Percentiles rank a stretch among this genome's conserved stretches.
phyloP scores from a whole-genome alignment of 805 yeast species.

The Lipomyces sp. region DNA sequence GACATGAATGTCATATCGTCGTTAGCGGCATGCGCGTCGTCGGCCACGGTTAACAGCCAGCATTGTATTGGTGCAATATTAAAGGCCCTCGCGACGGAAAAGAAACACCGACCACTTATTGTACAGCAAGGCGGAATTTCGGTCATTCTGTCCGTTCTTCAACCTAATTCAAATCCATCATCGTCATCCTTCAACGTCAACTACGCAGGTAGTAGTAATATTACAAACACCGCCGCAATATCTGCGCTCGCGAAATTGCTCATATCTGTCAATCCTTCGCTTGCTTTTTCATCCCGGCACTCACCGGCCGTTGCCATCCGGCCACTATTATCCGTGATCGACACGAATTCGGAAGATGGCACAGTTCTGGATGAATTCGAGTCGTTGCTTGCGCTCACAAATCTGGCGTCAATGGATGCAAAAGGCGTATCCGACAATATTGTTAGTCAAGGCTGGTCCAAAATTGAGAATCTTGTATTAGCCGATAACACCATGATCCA shows the following conservation, averaged over 20 bases:
- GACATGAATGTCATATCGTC: constrained; percentile 39
- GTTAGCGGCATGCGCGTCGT: constrained; percentile 33
- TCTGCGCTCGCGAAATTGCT: constrained; percentile 46
- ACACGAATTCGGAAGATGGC: constrained; percentile 36
- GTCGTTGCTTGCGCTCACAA: constrained; percentile 68
- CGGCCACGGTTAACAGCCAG: constrained; percentile 39
- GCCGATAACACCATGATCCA: constrained; percentile 58
- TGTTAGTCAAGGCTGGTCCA: constrained; percentile 52
- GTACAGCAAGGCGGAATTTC: constrained; percentile 48
- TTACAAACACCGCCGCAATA: constrained; percentile 37
- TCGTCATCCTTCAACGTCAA: constrained; percentile 22
- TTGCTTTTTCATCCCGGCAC: constrained; percentile 45
- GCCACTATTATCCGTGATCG: constrained; percentile 44
- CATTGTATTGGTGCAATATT: constrained; percentile 41
- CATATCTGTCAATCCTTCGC: constrained; percentile 46
- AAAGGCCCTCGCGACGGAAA: constrained; percentile 43
- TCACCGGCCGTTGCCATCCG: constrained; percentile 43
- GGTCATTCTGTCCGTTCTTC: constrained; percentile 27
- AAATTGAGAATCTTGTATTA: constrained; percentile 52
- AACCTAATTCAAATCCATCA: constrained; percentile 11
- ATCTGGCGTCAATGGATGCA: constrained; percentile 58
- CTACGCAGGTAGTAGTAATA: constrained; percentile 13
- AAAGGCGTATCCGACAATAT: constrained; percentile 50
- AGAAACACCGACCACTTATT: constrained; percentile 40
- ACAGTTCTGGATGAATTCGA: constrained; percentile 54